Evolutionary conservation across 140 eudicot species (phyloP), one percentile per base, ranked within the genome.

Genomic region (Stevia rebaudiana): DNA sequence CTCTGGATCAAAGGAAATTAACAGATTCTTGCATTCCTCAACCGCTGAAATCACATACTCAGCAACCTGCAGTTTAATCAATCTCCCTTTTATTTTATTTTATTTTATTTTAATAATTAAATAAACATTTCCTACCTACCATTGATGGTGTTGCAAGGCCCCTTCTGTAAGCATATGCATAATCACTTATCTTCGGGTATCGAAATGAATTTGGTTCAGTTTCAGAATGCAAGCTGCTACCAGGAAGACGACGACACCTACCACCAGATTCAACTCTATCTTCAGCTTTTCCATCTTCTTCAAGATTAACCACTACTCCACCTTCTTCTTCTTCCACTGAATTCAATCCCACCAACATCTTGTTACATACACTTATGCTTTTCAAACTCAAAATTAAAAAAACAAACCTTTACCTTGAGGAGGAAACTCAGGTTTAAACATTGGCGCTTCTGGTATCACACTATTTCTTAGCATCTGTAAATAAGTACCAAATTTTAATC

Each of bases 161-260:
- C 4, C 87, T 71, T 57, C 73, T 76, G 73, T 89, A 89, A 63
- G 94, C 86, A 69, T 81, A 68, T 47, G 94, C 94, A 80, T 74
- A 90, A 81, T 90, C 97, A 49, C 95, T 84, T 71, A 90, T 90
- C 65, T 80, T 90, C 97, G 94, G 83, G 74, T 83, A 90, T 41
- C 78, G 84, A 68, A 90, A 86, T 16, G 31, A 22, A 19, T 43
- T 44, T 35, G 61, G 22, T n/a, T n/a, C n/a, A n/a, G n/a, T n/a
- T 18, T 71, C 41, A 75, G 78, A 87, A 44, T 64, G 61, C 53
- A 78, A 86, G 30, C 47, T 52, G 61, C 52, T 72, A 35, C 81
- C 61, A 33, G 95, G 87, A 55, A 86, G 84, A 74, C 83, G 75
- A 13, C 54, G 97, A 76, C 85, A 81, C 37, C 75, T 80, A 44